A percentile compares a stretch with the other conserved stretches of the same genome.
phyloP scores from a whole-genome alignment of 306 rosid genomes.

The Acacia acuminata region DNA sequence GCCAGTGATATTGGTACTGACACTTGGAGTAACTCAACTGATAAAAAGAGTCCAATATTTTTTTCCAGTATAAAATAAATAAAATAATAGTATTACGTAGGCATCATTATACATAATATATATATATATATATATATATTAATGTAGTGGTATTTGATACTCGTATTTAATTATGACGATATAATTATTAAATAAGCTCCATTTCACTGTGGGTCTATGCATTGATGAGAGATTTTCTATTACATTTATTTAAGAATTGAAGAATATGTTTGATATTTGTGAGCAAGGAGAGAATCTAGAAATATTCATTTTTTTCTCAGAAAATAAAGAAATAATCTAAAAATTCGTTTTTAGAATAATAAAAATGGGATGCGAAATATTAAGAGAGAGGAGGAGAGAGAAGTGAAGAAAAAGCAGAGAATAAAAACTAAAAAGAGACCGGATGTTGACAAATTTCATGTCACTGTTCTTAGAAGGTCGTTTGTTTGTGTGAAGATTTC shows the following conservation, averaged over 20 bases:
- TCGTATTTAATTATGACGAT: background rate
- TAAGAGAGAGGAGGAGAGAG: slow-evolving; percentile 36
- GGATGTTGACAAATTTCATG: slow-evolving; percentile 93
- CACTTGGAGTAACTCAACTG: background rate
- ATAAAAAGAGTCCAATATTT: no score
- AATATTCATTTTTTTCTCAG: slow-evolving; percentile 51
- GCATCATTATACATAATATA: background rate
- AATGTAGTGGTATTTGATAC: background rate
- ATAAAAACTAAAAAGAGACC: slow-evolving; percentile 68
- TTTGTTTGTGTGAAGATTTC: slow-evolving; percentile 88
- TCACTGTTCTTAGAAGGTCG: slow-evolving; percentile 93
- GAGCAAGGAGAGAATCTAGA: slow-evolving; percentile 83
- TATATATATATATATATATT: no score
- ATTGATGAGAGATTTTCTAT: slow-evolving; percentile 13
- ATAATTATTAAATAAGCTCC: background rate
- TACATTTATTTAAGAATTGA: slow-evolving; percentile 11
- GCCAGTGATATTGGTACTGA: background rate
- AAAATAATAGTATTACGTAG: background rate
- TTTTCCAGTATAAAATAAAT: background rate
- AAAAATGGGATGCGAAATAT: slow-evolving; percentile 20
- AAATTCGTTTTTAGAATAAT: slow-evolving; percentile 2
- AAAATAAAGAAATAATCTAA: background rate
- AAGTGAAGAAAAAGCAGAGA: slow-evolving; percentile 72
- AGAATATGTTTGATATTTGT: slow-evolving; percentile 34
- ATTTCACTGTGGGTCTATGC: background rate